These are phyloP conservation scores for Monotropa hypopitys DNA, from an alignment of 179 eudicot genomes.

Conservation along the genomic window DNA sequence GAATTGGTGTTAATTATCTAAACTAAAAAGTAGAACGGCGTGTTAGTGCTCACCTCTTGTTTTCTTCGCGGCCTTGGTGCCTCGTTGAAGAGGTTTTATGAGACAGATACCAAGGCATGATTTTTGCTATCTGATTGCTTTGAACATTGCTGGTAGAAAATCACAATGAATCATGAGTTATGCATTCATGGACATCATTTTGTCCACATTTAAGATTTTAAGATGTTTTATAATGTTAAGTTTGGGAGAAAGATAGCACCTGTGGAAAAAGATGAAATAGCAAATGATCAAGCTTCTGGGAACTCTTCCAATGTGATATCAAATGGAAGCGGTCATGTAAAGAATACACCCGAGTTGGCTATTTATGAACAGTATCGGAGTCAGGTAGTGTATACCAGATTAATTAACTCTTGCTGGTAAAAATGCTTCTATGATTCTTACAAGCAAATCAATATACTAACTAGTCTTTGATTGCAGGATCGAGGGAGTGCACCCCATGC, in stretches of 20 bases:
- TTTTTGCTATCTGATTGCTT: neutral
- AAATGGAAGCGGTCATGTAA: slow-evolving; percentile 30
- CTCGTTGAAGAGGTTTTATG: neutral
- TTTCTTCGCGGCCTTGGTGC: neutral
- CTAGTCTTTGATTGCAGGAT: slow-evolving; percentile 15
- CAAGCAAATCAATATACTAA: neutral
- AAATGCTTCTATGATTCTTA: neutral
- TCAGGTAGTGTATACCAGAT: slow-evolving; percentile 34
- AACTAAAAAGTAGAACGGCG: neutral
- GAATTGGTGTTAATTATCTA: neutral
- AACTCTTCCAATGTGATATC: slow-evolving; percentile 15
- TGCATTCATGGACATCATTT: slow-evolving; percentile 23
- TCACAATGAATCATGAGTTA: slow-evolving; percentile 8
- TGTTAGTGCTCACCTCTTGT: neutral
- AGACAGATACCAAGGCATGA: neutral
- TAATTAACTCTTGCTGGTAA: neutral
- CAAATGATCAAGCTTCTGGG: slow-evolving; percentile 18
- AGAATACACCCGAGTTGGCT: slow-evolving; percentile 57
- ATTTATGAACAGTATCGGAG: slow-evolving; percentile 69
- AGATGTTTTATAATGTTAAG: slow-evolving; percentile 89
- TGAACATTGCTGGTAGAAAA: neutral
- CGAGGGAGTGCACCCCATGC: slow-evolving; percentile 13
- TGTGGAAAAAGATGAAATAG: slow-evolving; percentile 25
- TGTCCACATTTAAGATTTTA: slow-evolving; percentile 55
- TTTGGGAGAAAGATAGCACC: slow-evolving; percentile 85